These are phyloP conservation scores for Coffea eugenioides DNA, from an alignment of 257 asterid genomes.

Conservation along the genomic window DNA sequence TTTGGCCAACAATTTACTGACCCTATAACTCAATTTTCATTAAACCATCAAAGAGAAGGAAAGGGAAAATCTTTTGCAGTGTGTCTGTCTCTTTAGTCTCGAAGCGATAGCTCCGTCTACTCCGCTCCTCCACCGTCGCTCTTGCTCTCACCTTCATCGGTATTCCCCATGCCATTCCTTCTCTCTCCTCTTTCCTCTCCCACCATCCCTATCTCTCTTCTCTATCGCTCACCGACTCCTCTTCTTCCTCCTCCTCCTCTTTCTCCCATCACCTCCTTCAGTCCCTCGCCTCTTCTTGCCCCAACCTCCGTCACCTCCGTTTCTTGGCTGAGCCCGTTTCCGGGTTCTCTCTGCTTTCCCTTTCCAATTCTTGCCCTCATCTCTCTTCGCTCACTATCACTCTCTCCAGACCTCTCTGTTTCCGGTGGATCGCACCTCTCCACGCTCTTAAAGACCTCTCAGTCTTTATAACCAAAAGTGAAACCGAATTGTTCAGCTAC, in stretches of 20 bases:
- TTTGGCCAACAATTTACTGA: too few species aligned
- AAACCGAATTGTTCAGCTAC: slow-evolving; percentile 4
- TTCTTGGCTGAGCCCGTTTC: too few species aligned
- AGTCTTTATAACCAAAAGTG: slow-evolving; percentile 29
- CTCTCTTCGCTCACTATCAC: slow-evolving; percentile 54
- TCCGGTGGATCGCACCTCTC: slow-evolving; percentile 51
- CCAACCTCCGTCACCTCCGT: too few species aligned
- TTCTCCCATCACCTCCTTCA: slow-evolving; percentile 34
- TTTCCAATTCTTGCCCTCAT: slow-evolving; percentile 36
- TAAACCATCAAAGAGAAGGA: too few species aligned
- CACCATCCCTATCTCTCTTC: slow-evolving; percentile 53
- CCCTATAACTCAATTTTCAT: too few species aligned
- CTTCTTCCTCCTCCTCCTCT: neutral
- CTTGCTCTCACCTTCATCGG: slow-evolving; percentile 46
- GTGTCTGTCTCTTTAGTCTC: slow-evolving; percentile 54
- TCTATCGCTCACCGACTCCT: slow-evolving; percentile 34
- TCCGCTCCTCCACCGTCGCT: slow-evolving; percentile 64
- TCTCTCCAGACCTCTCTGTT: slow-evolving; percentile 46
- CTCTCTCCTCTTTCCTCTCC: slow-evolving; percentile 33
- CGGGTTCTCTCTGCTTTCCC: too few species aligned
- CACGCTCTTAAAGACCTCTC: slow-evolving; percentile 46
- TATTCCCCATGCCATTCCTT: slow-evolving; percentile 17
- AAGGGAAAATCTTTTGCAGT: too few species aligned
- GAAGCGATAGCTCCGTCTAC: slow-evolving; percentile 60
- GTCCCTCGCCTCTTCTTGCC: slow-evolving; percentile 44